Conservation (phyloP, 2,329 filamentous ascomycete species). For the Claviceps pazoutovae region DNA sequence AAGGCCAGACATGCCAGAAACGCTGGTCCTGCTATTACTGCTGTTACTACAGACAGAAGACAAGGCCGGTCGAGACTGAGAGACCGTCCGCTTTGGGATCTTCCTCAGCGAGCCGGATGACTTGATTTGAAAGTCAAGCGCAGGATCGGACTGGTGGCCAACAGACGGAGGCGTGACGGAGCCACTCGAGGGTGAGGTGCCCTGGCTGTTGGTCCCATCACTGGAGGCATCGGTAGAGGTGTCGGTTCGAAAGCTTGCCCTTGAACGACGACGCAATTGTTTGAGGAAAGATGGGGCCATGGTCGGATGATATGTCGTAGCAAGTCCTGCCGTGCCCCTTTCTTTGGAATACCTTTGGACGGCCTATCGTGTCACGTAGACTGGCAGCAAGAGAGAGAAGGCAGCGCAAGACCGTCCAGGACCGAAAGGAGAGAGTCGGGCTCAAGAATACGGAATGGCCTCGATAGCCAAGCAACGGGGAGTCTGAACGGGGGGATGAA, state of each 20-base stretch:
- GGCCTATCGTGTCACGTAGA: neutral
- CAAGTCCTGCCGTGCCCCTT: neutral
- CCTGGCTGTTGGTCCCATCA: conserved; percentile 42
- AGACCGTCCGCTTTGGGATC: conserved; percentile 6
- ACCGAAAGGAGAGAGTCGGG: neutral
- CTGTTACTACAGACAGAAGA: conserved; percentile 29
- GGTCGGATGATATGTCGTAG: conserved; percentile 8
- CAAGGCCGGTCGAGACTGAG: conserved; percentile 23
- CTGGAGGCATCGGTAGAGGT: conserved; percentile 48
- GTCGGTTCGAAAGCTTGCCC: conserved; percentile 55
- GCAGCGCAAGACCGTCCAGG: neutral
- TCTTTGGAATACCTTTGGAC: neutral
- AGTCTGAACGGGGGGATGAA: neutral
- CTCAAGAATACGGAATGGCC: neutral
- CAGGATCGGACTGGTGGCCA: conserved; percentile 50
- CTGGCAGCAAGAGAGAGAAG: neutral
- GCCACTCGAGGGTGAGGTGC: conserved; percentile 50
- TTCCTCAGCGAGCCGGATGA: conserved; percentile 17
- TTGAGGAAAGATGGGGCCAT: conserved; percentile 59
- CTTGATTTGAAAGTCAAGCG: conserved; percentile 47
- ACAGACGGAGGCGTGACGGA: conserved; percentile 65
- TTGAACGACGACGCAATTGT: conserved; percentile 63
- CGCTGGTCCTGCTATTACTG: conserved; percentile 45
- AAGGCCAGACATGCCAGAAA: conserved; percentile 48
- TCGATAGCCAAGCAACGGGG: neutral